Conservation (phyloP, 1,139 yeast species). For the Suhomyces coccinellae region DNA sequence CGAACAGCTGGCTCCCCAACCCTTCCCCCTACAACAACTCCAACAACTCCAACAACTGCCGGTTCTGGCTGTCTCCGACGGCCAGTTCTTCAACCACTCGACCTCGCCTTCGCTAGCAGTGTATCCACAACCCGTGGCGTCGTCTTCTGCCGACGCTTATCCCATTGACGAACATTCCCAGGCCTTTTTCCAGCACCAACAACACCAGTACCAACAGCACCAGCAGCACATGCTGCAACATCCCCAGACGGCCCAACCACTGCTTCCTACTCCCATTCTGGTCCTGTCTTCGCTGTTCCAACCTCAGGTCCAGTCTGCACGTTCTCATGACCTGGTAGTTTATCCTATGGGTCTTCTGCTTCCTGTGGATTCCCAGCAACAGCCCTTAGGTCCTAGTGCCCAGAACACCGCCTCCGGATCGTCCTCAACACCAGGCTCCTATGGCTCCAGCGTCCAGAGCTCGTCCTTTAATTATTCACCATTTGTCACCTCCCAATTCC, state of each 20-base stretch:
- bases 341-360: constrained; percentile 1
- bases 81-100: constrained; percentile 1
- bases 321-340: constrained; percentile 6
- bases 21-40: constrained; percentile 3
- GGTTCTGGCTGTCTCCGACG: constrained; percentile 1
- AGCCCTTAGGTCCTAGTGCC: not conserved
- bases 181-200: constrained; percentile 13
- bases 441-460: not conserved
- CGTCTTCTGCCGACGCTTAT: constrained; percentile 1
- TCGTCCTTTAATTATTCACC: constrained; percentile 1
- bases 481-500: constrained; percentile 1
- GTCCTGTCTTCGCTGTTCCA: constrained; percentile 9
- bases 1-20: constrained; percentile 10
- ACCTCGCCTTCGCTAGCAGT: constrained; percentile 1
- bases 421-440: not conserved
- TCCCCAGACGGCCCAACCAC: constrained; percentile 2
- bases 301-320: constrained; percentile 2
- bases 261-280: constrained; percentile 4
- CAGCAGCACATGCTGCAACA: constrained; percentile 12
- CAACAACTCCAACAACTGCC: constrained; percentile 1
- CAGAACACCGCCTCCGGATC: not conserved
- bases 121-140: constrained; percentile 1
- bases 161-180: constrained; percentile 8
- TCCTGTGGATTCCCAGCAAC: not conserved
- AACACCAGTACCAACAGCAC: constrained; percentile 14